Evolutionary conservation across 352 stramenopile genomes (phyloP).

Genomic region (Phytophthora capsici): DNA sequence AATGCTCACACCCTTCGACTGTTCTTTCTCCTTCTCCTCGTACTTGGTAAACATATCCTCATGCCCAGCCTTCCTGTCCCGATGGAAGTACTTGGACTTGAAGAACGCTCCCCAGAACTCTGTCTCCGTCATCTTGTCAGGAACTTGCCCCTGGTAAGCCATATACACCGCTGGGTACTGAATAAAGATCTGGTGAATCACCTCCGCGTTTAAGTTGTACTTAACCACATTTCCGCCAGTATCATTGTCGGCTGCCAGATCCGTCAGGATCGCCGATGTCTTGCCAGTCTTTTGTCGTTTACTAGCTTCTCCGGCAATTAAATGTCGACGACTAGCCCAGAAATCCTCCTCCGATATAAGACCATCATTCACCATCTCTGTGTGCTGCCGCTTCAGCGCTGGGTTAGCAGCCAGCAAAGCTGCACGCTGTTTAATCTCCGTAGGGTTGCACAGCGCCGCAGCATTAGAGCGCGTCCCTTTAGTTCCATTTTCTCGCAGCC

Average conservation of each 20-base stretch:
- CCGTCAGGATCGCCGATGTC: conserved; percentile 84
- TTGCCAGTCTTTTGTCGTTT: conserved; percentile 89
- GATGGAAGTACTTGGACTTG: conserved; percentile 91
- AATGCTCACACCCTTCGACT: conserved; percentile 45
- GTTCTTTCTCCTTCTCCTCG: conserved; percentile 79
- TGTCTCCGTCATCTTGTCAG: conserved; percentile 90
- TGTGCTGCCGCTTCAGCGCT: conserved; percentile 86
- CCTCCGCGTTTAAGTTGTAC: conserved; percentile 90
- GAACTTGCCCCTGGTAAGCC: conserved; percentile 85
- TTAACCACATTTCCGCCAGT: conserved; percentile 82
- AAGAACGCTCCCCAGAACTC: conserved; percentile 91
- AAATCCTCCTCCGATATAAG: conserved; percentile 89
- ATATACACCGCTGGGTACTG: conserved; percentile 89
- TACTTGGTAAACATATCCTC: conserved; percentile 90
- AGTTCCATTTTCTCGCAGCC: conserved; percentile 54
- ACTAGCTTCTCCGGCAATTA: conserved; percentile 83
- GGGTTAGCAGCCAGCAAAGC: conserved; percentile 75
- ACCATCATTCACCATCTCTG: conserved; percentile 88
- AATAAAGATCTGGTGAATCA: conserved; percentile 92
- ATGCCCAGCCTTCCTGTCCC: conserved; percentile 79
- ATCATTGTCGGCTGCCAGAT: conserved; percentile 78
- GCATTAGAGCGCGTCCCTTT: conserved; percentile 46
- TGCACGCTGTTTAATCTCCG: conserved; percentile 86
- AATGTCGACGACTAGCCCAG: conserved; percentile 81
- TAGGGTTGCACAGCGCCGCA: conserved; percentile 67